Base-by-base conservation (phyloP, 2,329 filamentous ascomycete species). In the Aspergillus sp. region DNA sequence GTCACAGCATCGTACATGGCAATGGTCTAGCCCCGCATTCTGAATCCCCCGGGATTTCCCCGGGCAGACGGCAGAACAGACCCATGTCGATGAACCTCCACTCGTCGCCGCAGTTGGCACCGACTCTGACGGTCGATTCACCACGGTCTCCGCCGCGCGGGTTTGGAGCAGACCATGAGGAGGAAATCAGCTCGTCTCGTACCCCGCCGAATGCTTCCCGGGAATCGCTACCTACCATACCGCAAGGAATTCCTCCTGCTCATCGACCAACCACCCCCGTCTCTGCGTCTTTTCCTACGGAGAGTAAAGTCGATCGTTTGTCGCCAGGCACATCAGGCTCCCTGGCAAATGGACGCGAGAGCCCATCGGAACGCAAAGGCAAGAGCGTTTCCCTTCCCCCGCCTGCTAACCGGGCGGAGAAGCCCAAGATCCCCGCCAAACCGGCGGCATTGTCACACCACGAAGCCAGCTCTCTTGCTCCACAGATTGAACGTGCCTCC, bases 361-460 rank as follows among this genome's bases (percentile, higher is more conserved):
- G 67, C 15, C 59, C 66, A 8, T 61, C 75, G 10, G 71, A 73
- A 30, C 67, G 70, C 11, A 73, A 75, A 54, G 50, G 62, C 13
- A 77, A 78, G 62, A 77, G 75, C 50, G 62, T 70, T 2, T 82
- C 82, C 4, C 73, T 82, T 10, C 90, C 91, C 8, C 91, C 92
- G 4, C 89, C 90, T 0, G 83, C 93, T 39, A 95, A 96, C 73
- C 87, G 93, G 57, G 87, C 88, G 30, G 90, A 91, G 42, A 96
- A 96, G 75, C 89, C 89, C 3, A 88, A 86, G 68, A 84, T 90
- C 57, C 82, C 82, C 10, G 73, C 76, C 8, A 86, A 86, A 64
- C 73, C 71, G 11, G 71, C 72, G 13, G 73, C 65, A 47, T 64
- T 71, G 60, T 67, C 69, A 32, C 71, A 73, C 66, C 62, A 73